Conservation (phyloP, 345 rosid species). For the Erysimum cheiranthoides region DNA sequence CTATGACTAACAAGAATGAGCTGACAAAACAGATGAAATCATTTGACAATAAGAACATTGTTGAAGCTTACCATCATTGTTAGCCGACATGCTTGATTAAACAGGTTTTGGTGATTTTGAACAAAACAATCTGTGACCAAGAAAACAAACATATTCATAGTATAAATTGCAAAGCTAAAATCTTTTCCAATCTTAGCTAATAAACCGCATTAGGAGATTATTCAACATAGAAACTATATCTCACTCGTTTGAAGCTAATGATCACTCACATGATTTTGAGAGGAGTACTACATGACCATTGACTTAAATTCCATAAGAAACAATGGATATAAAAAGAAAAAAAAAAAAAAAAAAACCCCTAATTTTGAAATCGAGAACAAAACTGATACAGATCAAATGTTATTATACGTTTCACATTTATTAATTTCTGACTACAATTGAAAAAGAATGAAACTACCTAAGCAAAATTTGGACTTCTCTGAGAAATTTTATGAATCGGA, state of each 20-base stretch:
- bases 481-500: neutral
- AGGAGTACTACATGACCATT: neutral
- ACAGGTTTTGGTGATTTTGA: constrained; percentile 6
- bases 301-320: neutral
- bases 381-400: neutral
- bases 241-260: constrained; percentile 5
- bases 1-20: constrained; percentile 15
- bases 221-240: neutral
- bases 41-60: constrained; percentile 3
- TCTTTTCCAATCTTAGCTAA: too few relatives aligned
- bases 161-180: too few relatives aligned
- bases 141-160: neutral
- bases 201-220: too few relatives aligned
- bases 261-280: constrained; percentile 15
- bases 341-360: neutral
- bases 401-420: neutral
- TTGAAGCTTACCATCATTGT: constrained; percentile 34
- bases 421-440: neutral
- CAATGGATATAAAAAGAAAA: neutral
- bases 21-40: neutral
- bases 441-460: neutral
- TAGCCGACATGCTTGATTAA: constrained; percentile 23
- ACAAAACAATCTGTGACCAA: constrained; percentile 27
- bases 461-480: neutral
- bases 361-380: neutral